These are phyloP conservation scores for Maudiozyma turicensis DNA, from an alignment of 805 yeast genomes.

Conservation along the genomic window DNA sequence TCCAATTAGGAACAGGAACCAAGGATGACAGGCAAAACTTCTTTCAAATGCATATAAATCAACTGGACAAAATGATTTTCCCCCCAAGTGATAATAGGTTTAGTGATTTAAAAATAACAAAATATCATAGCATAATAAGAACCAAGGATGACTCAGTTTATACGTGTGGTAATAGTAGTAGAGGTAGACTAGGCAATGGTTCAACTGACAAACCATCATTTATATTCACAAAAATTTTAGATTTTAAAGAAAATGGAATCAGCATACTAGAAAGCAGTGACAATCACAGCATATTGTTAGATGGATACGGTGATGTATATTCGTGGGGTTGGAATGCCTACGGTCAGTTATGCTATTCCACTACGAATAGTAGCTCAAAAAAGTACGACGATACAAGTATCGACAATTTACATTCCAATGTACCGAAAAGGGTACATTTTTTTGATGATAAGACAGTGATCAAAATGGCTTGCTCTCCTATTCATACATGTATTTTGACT, in stretches of 20 bases:
- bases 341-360: constrained; percentile 55
- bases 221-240: constrained; percentile 35
- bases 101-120: constrained; percentile 43
- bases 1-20: constrained; percentile 59
- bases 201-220: constrained; percentile 33
- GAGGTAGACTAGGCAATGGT: constrained; percentile 65
- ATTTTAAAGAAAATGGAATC: constrained; percentile 29
- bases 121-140: constrained; percentile 52
- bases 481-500: constrained; percentile 55
- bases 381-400: constrained; percentile 16
- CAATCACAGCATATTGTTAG: constrained; percentile 57
- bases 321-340: constrained; percentile 72
- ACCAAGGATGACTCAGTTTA: constrained; percentile 46
- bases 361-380: constrained; percentile 17
- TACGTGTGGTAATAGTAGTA: constrained; percentile 56
- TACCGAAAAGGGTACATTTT: constrained; percentile 22
- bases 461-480: constrained; percentile 53
- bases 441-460: constrained; percentile 18
- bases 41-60: constrained; percentile 31
- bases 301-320: constrained; percentile 43
- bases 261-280: constrained; percentile 42
- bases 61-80: constrained; percentile 11
- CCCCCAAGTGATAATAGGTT: constrained; percentile 26
- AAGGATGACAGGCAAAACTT: constrained; percentile 41
- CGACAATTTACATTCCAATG: constrained; percentile 16